These are phyloP conservation scores for Gentiana dahurica DNA, from an alignment of 257 asterid genomes.

Conservation along the genomic window DNA sequence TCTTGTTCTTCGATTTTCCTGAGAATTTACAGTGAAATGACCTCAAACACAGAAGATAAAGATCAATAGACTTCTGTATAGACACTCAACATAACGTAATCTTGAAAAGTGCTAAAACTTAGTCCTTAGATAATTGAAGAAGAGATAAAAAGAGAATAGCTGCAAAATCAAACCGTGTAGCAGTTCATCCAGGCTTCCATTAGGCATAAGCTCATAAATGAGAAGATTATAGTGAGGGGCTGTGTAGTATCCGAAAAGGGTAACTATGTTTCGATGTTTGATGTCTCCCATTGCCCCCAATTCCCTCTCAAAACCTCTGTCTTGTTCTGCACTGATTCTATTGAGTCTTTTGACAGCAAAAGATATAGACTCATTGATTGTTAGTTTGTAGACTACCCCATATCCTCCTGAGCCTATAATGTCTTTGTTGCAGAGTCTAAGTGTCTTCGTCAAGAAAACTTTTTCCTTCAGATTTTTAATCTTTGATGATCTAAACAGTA, in stretches of 20 bases:
- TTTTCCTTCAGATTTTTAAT: conserved; percentile 33
- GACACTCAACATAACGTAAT: not conserved
- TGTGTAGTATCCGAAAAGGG: conserved; percentile 74
- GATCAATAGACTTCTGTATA: not conserved
- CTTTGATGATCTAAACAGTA: conserved; percentile 52
- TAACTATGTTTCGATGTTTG: conserved; percentile 73
- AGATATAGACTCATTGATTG: conserved; percentile 29
- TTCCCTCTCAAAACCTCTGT: conserved; percentile 76
- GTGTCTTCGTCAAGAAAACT: conserved; percentile 47
- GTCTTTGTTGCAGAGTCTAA: conserved; percentile 71
- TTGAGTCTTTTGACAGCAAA: conserved; percentile 65
- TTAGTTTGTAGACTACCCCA: conserved; percentile 76
- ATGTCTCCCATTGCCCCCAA: conserved; percentile 83
- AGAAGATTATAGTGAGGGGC: conserved; percentile 73
- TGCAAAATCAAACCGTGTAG: conserved; percentile 50
- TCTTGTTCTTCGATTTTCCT: conserved; percentile 52
- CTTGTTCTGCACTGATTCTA: conserved; percentile 52
- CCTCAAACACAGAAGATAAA: not conserved
- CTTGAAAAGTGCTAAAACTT: not conserved
- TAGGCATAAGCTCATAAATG: conserved; percentile 82
- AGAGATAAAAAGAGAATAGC: not conserved
- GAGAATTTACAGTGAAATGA: conserved; percentile 12
- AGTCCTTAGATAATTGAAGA: not conserved
- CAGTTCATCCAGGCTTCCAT: conserved; percentile 54
- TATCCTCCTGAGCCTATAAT: conserved; percentile 80